Evolutionary conservation across 1,284 basidiomycete species (phyloP), one percentile per base, ranked within the genome.

Genomic region (Polyporus tsugae): DNA sequence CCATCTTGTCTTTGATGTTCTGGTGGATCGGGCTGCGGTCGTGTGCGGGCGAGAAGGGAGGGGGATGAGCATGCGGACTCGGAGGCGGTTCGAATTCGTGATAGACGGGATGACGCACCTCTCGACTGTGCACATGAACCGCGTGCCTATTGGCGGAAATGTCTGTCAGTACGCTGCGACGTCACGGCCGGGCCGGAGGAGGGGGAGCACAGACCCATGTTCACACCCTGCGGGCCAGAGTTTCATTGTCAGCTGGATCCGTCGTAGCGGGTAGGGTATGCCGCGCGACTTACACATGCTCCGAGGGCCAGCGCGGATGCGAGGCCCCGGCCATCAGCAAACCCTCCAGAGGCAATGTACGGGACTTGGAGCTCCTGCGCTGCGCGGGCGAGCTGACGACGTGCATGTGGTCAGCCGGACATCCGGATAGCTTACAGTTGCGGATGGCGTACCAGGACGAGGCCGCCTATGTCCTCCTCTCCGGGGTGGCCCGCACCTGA

Each of bases 401-500:
- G 60, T n/a, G 19, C n/a, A 6, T 25, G 39, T n/a, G 29, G 55
- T 59, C 59, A 63, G 36, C 36, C 19, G 19, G 35, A 39, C 60
- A 35, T 42, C 22, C 39, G 2, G 62, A 39, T 17, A 7, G 25
- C 22, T 25, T 13, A n/a, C 15, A 46, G 41, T 22, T 19, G 78
- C 84, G 70, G 44, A 33, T 17, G 33, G 25, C 52, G 35, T 74
- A 96, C 93, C 79, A 98, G 81, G 5, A 98, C 91, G n/a, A 98
- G 78, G 6, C 94, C 95, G 11, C 95, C 95, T 42, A 98, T 94
- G 79, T 98, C 97, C 66, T 98, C 94, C 78, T 98, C 97, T 70
- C 96, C 96, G 6, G 96, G 96, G 79, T 98, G 95, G 38, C 96
- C 96, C 46, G 95, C 95, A 77, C 93, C 93, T 94, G 77, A 39